Percentiles rank a stretch among this genome's conserved stretches.
Conservation (phyloP, 176 grass and related monocot species). For the Panicum miliaceum region DNA sequence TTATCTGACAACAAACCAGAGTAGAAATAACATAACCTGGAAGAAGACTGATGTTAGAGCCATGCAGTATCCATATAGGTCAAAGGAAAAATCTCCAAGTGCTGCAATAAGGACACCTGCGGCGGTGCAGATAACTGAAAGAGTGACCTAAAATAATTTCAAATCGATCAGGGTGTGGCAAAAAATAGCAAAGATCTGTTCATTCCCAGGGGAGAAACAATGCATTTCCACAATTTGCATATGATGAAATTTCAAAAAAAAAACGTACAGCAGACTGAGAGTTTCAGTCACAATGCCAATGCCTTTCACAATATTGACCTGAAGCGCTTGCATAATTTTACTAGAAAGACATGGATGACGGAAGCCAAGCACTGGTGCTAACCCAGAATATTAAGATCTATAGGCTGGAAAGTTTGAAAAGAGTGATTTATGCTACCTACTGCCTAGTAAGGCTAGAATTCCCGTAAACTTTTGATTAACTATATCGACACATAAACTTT, state of each 20-base stretch:
- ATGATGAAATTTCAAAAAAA: constrained; percentile 10
- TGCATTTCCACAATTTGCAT: not conserved
- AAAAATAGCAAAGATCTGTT: not conserved
- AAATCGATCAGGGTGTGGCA: constrained; percentile 16
- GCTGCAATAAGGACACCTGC: constrained; percentile 88
- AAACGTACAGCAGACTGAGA: not conserved
- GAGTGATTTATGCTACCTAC: not conserved
- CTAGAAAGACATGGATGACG: not conserved
- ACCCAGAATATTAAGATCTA: not conserved
- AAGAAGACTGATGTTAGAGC: constrained; percentile 96
- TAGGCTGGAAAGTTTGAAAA: not conserved
- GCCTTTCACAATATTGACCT: not conserved
- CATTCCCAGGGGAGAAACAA: not conserved
- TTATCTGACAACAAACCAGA: constrained; percentile 1
- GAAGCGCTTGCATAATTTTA: not conserved
- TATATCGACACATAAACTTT: not conserved
- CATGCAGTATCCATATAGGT: constrained; percentile 92
- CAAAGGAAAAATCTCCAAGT: constrained; percentile 98
- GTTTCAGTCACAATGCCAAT: not conserved
- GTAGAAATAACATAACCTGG: constrained; percentile 67
- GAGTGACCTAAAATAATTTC: constrained; percentile 70
- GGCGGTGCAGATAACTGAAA: constrained; percentile 87
- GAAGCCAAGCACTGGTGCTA: not conserved
- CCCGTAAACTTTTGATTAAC: not conserved
- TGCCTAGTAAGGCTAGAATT: not conserved